Percentiles rank a stretch among this genome's conserved stretches.
Evolutionary conservation across 2,329 filamentous ascomycete genomes (phyloP).

Genomic region (Paecilomyces sp.): DNA sequence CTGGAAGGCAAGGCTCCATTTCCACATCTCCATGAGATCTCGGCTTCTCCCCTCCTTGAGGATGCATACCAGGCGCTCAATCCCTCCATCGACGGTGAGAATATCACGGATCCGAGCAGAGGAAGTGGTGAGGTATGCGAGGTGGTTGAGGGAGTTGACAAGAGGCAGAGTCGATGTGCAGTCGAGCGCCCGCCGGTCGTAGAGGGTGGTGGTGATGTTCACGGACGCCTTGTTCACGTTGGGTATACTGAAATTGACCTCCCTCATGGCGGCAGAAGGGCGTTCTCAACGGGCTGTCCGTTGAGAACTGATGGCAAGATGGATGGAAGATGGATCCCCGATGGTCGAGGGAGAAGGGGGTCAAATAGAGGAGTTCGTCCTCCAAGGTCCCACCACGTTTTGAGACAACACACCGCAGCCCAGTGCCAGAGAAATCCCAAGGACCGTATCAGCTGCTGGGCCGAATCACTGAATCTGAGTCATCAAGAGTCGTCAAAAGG

Average conservation of each 20-base stretch:
- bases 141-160: slow-evolving; percentile 98
- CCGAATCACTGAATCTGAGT: not conserved
- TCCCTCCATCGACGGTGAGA: slow-evolving; percentile 94
- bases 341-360: not conserved
- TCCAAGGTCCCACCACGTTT: not conserved
- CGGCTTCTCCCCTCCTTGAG: slow-evolving; percentile 95
- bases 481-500: slow-evolving; percentile 2
- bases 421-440: not conserved
- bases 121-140: slow-evolving; percentile 95
- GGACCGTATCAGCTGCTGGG: not conserved
- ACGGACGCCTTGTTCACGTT: slow-evolving; percentile 99
- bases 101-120: slow-evolving; percentile 97
- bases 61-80: slow-evolving; percentile 93
- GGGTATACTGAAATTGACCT: slow-evolving; percentile 99
- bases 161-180: slow-evolving; percentile 96
- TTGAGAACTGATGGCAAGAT: slow-evolving; percentile 1
- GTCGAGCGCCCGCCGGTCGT: slow-evolving; percentile 93
- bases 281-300: slow-evolving; percentile 3
- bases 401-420: not conserved
- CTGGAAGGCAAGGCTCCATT: slow-evolving; percentile 98
- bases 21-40: slow-evolving; percentile 99
- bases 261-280: slow-evolving; percentile 67
- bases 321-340: slow-evolving; percentile 1
- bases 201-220: slow-evolving; percentile 95
- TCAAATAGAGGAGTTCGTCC: not conserved